Evolutionary conservation across 306 rosid genomes (phyloP).

Genomic region (Oemleria cerasiformis): DNA sequence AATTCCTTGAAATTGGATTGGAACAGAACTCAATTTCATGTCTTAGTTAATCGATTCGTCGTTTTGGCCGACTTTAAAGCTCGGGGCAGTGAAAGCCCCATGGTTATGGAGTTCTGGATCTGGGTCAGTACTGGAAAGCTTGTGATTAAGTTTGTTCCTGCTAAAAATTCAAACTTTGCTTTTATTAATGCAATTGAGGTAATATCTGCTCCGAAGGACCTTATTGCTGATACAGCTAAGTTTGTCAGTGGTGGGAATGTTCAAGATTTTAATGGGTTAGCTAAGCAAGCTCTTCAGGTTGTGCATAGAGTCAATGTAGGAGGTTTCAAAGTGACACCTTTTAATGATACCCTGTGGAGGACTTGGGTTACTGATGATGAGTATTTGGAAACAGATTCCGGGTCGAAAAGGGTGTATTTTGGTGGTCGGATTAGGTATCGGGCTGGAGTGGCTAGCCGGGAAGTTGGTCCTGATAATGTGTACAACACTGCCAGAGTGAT

Average conservation of each 20-base stretch:
- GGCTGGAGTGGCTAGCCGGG: slow-evolving; percentile 77
- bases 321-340: slow-evolving; percentile 88
- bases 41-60: slow-evolving; percentile 55
- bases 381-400: slow-evolving; percentile 41
- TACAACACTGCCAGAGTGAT: slow-evolving; percentile 80
- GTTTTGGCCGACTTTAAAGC: slow-evolving; percentile 43
- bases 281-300: slow-evolving; percentile 64
- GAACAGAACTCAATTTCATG: slow-evolving; percentile 52
- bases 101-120: slow-evolving; percentile 54
- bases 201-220: slow-evolving; percentile 83
- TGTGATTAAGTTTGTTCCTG: slow-evolving; percentile 57
- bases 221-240: slow-evolving; percentile 58
- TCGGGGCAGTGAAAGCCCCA: slow-evolving; percentile 26
- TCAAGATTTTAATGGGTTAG: slow-evolving; percentile 41
- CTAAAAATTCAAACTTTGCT: slow-evolving; percentile 44
- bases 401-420: slow-evolving; percentile 50
- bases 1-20: slow-evolving; percentile 41
- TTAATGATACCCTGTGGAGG: slow-evolving; percentile 86
- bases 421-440: slow-evolving; percentile 71
- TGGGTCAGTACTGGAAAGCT: slow-evolving; percentile 51
- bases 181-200: slow-evolving; percentile 92
- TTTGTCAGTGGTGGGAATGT: slow-evolving; percentile 27
- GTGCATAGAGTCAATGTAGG: slow-evolving; percentile 77
- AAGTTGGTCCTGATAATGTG: slow-evolving; percentile 88
- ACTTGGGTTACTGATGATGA: slow-evolving; percentile 83